Conservation (phyloP, 2,329 filamentous ascomycete genomes). For the Penicillium sp. region DNA sequence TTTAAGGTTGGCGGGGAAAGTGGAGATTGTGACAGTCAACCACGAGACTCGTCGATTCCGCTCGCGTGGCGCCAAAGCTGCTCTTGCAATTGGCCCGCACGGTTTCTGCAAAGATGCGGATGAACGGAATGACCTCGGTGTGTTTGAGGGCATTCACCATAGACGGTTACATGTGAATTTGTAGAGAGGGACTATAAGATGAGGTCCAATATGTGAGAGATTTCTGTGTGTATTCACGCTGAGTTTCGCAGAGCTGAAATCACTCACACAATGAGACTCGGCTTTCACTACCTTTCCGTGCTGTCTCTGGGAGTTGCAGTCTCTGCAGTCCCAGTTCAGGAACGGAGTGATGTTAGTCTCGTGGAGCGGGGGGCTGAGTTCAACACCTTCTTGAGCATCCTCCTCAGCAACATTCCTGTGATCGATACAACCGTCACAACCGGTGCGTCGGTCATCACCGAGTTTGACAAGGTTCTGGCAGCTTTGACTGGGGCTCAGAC, state of each 20-base stretch:
- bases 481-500: constrained; percentile 6
- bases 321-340: neutral
- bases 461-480: constrained; percentile 8
- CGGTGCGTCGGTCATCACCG: neutral
- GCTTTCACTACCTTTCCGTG: neutral
- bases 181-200: neutral
- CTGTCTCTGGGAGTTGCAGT: neutral
- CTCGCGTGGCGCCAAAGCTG: constrained; percentile 1
- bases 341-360: neutral
- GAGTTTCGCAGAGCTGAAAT: too few species aligned
- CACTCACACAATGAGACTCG: neutral
- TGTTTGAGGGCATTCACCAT: neutral
- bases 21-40: constrained; percentile 4
- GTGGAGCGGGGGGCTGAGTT: neutral
- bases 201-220: too few species aligned
- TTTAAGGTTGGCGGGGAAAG: constrained; percentile 4
- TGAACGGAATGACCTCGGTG: neutral
- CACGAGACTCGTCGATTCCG: neutral
- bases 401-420: neutral
- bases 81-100: neutral
- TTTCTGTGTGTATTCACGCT: too few species aligned
- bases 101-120: neutral
- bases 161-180: neutral
- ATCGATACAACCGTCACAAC: neutral
- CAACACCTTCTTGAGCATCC: neutral